phyloP scores from a whole-genome alignment of 768 basidiomycete species.

The Tulasnella calospora region DNA sequence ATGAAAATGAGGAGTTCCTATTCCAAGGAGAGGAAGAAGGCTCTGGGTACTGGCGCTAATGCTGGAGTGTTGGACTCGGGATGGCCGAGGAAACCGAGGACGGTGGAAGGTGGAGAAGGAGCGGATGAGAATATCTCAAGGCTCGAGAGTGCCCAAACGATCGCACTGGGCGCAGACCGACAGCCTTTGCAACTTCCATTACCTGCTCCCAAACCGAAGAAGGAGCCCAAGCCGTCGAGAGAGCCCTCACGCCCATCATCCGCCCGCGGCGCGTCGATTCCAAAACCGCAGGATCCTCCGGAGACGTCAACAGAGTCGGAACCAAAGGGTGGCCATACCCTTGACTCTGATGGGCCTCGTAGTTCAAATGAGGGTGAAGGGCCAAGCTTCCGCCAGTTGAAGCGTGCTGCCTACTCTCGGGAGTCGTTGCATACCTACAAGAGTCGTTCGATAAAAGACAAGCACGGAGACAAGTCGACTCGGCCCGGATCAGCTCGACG shows the following conservation, averaged over 20 bases:
- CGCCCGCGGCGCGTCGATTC: neutral
- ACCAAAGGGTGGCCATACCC: neutral
- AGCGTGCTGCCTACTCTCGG: constrained; percentile 57
- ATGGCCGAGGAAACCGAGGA: constrained; percentile 21
- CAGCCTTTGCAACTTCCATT: neutral
- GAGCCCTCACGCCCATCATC: neutral
- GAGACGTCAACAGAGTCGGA: neutral
- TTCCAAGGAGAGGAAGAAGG: constrained; percentile 61
- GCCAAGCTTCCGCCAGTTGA: constrained; percentile 48
- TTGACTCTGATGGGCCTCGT: neutral
- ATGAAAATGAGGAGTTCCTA: constrained; percentile 75
- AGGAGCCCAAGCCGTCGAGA: neutral
- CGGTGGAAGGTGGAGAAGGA: constrained; percentile 17
- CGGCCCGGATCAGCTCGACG: constrained; percentile 26
- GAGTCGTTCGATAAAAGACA: constrained; percentile 35
- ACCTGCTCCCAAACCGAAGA: constrained; percentile 5
- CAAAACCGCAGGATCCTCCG: too few species aligned
- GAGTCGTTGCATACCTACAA: constrained; percentile 56
- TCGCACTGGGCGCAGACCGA: constrained; percentile 5
- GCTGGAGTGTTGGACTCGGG: constrained; percentile 20
- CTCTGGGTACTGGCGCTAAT: constrained; percentile 31
- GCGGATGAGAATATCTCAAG: neutral
- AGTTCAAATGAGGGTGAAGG: neutral
- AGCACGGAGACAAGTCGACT: neutral
- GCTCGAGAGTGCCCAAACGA: neutral